These are phyloP conservation scores for Ceratobasidium sp. DNA, from an alignment of 1,284 basidiomycete genomes.

Conservation along the genomic window DNA sequence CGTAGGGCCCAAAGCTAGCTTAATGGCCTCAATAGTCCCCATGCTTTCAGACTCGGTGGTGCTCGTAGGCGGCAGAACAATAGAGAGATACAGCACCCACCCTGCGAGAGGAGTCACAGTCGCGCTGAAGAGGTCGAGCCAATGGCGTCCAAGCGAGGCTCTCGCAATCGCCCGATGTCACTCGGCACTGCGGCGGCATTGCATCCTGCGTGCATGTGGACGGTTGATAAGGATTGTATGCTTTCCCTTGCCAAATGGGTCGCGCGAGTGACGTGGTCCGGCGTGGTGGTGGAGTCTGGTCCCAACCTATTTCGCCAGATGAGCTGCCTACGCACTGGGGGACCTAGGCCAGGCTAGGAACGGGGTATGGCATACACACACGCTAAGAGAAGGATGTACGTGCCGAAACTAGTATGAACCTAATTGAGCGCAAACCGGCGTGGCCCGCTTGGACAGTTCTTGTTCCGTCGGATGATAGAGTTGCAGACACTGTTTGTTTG, in stretches of 20 bases:
- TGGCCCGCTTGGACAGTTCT: slow-evolving; percentile 1
- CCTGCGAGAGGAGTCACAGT: not conserved
- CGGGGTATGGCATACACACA: no score
- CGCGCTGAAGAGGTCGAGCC: not conserved
- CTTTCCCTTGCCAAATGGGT: slow-evolving; percentile 39
- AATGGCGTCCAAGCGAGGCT: slow-evolving; percentile 27
- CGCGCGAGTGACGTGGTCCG: slow-evolving; percentile 36
- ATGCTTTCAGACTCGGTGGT: not conserved
- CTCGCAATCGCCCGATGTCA: slow-evolving; percentile 17
- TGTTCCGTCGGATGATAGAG: slow-evolving; percentile 37
- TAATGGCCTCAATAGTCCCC: slow-evolving; percentile 3
- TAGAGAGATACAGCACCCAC: no score
- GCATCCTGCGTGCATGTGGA: slow-evolving; percentile 36
- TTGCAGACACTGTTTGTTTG: slow-evolving; percentile 44
- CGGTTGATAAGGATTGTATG: slow-evolving; percentile 41
- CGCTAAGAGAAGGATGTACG: slow-evolving; percentile 11
- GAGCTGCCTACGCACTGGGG: slow-evolving; percentile 25
- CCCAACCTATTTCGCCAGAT: slow-evolving; percentile 21
- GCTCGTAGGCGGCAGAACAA: not conserved
- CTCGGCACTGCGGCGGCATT: slow-evolving; percentile 36
- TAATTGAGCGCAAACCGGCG: slow-evolving; percentile 24
- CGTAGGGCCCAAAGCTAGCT: not conserved
- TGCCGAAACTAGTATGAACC: slow-evolving; percentile 20
- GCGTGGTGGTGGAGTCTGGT: slow-evolving; percentile 5
- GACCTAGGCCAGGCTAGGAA: slow-evolving; percentile 31